phyloP scores from a whole-genome alignment of 73 alveolate species.

The Paramecium tetraurelia region DNA sequence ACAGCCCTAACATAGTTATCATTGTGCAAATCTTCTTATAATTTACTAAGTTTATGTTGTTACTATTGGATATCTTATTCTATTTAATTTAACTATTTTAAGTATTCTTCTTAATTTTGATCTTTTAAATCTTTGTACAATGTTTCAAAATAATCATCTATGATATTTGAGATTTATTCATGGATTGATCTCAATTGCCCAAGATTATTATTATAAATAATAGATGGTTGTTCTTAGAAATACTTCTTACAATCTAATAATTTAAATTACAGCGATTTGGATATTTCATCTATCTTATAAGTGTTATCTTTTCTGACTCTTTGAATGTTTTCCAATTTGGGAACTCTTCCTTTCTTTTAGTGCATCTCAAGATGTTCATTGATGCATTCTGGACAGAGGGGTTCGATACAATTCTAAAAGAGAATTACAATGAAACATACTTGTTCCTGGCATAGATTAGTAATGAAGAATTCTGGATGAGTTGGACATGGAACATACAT shows the following conservation, averaged over 20 bases:
- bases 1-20: slow-evolving; percentile 7
- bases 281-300: not conserved
- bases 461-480: slow-evolving; percentile 26
- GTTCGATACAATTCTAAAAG: slow-evolving; percentile 9
- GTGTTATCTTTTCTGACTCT: slow-evolving; percentile 19
- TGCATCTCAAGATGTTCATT: not conserved
- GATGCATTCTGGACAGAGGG: slow-evolving; percentile 42
- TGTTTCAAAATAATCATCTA: not conserved
- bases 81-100: not conserved
- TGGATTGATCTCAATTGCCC: not conserved
- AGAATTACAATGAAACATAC: not conserved
- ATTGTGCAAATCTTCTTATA: slow-evolving; percentile 37
- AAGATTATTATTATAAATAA: not conserved
- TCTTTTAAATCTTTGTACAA: not conserved
- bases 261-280: not conserved
- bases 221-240: not conserved
- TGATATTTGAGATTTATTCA: not conserved
- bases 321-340: slow-evolving; percentile 18
- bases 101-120: not conserved
- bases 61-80: not conserved
- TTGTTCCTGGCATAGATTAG: not conserved
- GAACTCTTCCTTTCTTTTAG: not conserved
- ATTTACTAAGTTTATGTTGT: not conserved
- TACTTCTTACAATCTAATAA: not conserved
- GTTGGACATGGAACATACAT: slow-evolving; percentile 46